Evolutionary conservation across 805 yeast genomes (phyloP).

Genomic region (Starmerella floris): DNA sequence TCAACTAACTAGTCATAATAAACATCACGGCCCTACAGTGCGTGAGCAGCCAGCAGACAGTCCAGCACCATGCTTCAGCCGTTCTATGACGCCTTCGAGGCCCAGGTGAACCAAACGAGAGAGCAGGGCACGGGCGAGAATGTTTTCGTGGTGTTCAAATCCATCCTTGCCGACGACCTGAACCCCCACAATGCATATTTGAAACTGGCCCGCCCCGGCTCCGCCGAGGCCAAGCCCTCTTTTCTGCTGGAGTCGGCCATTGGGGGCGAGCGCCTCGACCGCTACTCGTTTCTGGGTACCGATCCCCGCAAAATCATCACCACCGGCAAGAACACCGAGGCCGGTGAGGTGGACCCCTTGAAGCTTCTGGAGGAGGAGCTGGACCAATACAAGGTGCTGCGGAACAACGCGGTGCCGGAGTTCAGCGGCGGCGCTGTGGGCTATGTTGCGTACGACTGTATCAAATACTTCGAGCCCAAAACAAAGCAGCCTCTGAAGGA

Average conservation of each 20-base stretch:
- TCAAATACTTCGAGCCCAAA: slow-evolving; percentile 89
- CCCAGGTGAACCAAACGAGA: slow-evolving; percentile 26
- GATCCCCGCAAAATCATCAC: slow-evolving; percentile 68
- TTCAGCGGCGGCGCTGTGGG: slow-evolving; percentile 96
- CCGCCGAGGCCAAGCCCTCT: slow-evolving; percentile 41
- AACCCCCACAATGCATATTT: slow-evolving; percentile 87
- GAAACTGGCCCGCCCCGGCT: slow-evolving; percentile 56
- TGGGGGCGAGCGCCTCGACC: slow-evolving; percentile 76
- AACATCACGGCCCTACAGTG: too few relatives aligned
- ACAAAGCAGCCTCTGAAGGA: slow-evolving; percentile 66
- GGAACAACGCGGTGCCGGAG: slow-evolving; percentile 64
- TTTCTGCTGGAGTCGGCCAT: slow-evolving; percentile 80
- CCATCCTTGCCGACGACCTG: slow-evolving; percentile 59
- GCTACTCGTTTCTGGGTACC: slow-evolving; percentile 84
- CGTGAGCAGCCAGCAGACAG: not conserved
- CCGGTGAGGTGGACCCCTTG: slow-evolving; percentile 66
- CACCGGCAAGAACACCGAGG: slow-evolving; percentile 58
- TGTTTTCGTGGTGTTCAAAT: slow-evolving; percentile 68
- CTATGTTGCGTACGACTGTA: slow-evolving; percentile 89
- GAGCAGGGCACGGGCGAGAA: slow-evolving; percentile 35
- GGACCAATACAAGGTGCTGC: slow-evolving; percentile 49
- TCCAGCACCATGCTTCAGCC: slow-evolving; percentile 35
- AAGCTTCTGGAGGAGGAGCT: slow-evolving; percentile 61
- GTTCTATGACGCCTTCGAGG: slow-evolving; percentile 33
- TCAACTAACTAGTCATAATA: too few relatives aligned